Percentiles rank a stretch among this genome's conserved stretches.
phyloP scores from a whole-genome alignment of 2,329 filamentous ascomycete species.

The Madurella mycetomatis region DNA sequence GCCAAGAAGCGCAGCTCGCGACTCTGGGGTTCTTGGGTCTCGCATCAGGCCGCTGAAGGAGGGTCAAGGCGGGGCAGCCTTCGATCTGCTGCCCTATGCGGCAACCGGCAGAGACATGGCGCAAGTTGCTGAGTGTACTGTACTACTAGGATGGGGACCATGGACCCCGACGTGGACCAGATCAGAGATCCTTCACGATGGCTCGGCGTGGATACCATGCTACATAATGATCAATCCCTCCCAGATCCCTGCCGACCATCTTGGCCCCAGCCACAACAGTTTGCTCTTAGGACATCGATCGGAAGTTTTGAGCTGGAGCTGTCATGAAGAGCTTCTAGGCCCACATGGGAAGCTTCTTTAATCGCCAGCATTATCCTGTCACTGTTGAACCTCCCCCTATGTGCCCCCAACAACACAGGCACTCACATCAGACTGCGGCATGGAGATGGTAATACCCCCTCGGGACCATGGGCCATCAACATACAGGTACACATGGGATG shows the following conservation, averaged over 20 bases:
- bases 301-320: not conserved
- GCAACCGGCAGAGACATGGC: too few relatives aligned
- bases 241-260: slow-evolving; percentile 10
- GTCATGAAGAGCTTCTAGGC: slow-evolving; percentile 3
- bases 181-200: not conserved
- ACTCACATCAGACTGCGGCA: slow-evolving; percentile 16
- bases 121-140: too few relatives aligned
- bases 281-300: slow-evolving; percentile 4
- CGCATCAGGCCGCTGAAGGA: slow-evolving; percentile 3
- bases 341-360: slow-evolving; percentile 2
- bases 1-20: not conserved
- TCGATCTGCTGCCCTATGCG: too few relatives aligned
- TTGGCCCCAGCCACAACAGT: slow-evolving; percentile 13
- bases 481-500: slow-evolving; percentile 29
- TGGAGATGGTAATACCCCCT: slow-evolving; percentile 30
- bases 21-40: not conserved
- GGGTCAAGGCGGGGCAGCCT: slow-evolving; percentile 13
- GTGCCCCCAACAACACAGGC: not conserved
- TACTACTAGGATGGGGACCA: too few relatives aligned
- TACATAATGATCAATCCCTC: slow-evolving; percentile 7
- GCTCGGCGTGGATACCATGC: not conserved
- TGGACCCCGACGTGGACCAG: not conserved
- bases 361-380: slow-evolving; percentile 4
- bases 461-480: slow-evolving; percentile 27
- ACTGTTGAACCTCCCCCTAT: not conserved